Base-by-base conservation (phyloP, 1,284 basidiomycete genomes). In the Cryptococcus sp. region DNA sequence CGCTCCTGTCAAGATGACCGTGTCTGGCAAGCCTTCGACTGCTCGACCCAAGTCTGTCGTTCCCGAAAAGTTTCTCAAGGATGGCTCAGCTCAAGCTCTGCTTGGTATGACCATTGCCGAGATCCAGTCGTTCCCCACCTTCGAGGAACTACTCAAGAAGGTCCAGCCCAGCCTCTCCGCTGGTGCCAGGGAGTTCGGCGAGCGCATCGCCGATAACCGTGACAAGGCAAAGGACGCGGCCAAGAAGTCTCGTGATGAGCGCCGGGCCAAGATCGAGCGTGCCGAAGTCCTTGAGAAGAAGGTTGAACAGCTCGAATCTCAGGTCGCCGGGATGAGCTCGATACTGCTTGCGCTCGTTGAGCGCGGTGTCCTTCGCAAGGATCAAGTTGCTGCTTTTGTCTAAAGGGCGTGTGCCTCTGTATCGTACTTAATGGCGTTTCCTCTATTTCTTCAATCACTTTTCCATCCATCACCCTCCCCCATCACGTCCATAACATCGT, bases 161-260 rank as follows among this genome's bases (percentile, higher is more conserved):
- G 70, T 72, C 51, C 55, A 63, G 38, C 61, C 65, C 38, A 52
- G 52, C 7, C 67, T 67, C 54, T 49, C 63, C 3, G 55, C 59
- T 11, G 64, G 58, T 7, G 72, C 72, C 17, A 55, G 54, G 54
- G 66, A 66, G 42, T 72, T 75, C 53, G 72, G 72, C 57, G 69
- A 75, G 62, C 63, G 67, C 58, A 72, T 75, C 53, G 62, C 64
- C 25, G 68, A 69, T 50, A 68, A 71, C 63, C 69, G 72, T 54
- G 67, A 71, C 64, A 70, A 71, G 61, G 72, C 72, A 52, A 70
- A 69, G 60, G 71, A 71, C 56, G 72, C 72, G 13, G 70, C 72
- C 38, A 72, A 71, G 62, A 72, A 75, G 66, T 70, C 69, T 38
- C 64, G 72, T 39, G 71, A 72, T 56, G 69, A 75, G 58, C 63